A percentile compares a stretch with the other conserved stretches of the same genome.
phyloP scores from a whole-genome alignment of 257 asterid species.

The Ballota nigra region DNA sequence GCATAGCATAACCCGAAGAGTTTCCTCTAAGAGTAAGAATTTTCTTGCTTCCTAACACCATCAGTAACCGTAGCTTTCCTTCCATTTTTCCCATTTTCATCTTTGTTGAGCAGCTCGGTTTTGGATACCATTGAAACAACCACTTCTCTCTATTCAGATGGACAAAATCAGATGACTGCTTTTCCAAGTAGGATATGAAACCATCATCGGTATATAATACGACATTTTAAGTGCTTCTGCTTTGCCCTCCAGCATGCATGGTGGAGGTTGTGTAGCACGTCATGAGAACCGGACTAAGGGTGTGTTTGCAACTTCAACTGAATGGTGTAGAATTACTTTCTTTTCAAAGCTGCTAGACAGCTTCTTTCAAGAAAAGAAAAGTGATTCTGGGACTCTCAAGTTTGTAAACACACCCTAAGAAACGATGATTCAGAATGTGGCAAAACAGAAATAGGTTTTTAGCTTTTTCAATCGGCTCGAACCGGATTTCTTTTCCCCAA shows the following conservation, averaged over 20 bases:
- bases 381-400: too few relatives aligned
- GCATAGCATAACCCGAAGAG: background rate
- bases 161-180: background rate
- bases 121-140: background rate
- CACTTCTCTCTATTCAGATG: background rate
- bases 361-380: too few relatives aligned
- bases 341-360: too few relatives aligned
- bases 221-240: background rate
- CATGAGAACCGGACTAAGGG: background rate
- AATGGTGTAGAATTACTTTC: background rate
- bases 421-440: slow-evolving; percentile 36
- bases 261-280: background rate
- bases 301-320: background rate
- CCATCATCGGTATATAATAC: too few relatives aligned
- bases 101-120: background rate
- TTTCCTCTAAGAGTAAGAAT: background rate
- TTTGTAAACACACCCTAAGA: background rate
- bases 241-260: background rate
- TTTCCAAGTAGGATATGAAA: too few relatives aligned
- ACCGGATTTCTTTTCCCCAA: slow-evolving; percentile 34
- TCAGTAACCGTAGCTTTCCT: background rate
- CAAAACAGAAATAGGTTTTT: slow-evolving; percentile 50
- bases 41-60: background rate
- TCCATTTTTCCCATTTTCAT: background rate
- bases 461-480: slow-evolving; percentile 38